A percentile compares a stretch with the other conserved stretches of the same genome.
These are phyloP conservation scores for Clavulina sp. DNA, from an alignment of 768 basidiomycete species.

Conservation along the genomic window DNA sequence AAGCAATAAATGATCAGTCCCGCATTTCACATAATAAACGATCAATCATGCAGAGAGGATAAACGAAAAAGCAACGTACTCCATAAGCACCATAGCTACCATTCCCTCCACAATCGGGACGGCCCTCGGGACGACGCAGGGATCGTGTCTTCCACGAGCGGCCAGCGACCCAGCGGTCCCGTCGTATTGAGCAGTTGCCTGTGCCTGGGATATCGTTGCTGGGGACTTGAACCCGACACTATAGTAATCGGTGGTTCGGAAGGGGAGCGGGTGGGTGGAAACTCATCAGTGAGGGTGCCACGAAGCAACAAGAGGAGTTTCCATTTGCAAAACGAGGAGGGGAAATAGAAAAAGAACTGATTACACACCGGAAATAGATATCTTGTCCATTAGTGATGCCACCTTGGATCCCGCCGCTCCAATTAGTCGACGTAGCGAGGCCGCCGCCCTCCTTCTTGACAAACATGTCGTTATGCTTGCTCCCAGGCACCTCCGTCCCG, in stretches of 20 bases:
- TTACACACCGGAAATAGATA: conserved; percentile 80
- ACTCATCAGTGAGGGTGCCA: too few species aligned
- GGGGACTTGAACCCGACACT: conserved; percentile 97
- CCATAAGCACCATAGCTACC: conserved; percentile 92
- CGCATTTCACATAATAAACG: not conserved
- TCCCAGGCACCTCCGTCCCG: conserved; percentile 85
- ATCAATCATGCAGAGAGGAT: not conserved
- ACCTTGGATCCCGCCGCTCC: conserved; percentile 95
- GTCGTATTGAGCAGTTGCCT: conserved; percentile 83
- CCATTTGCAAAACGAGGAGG: too few species aligned
- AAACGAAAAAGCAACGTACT: conserved; percentile 22
- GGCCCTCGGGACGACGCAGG: conserved; percentile 91
- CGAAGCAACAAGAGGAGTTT: too few species aligned
- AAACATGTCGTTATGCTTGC: conserved; percentile 86
- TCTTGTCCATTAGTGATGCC: conserved; percentile 96
- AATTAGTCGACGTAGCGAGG: conserved; percentile 77
- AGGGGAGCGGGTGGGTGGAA: not conserved
- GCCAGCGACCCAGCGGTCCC: conserved; percentile 78
- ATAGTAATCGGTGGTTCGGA: not conserved
- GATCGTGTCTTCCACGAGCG: conserved; percentile 87
- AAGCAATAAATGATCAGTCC: not conserved
- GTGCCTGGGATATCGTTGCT: conserved; percentile 88
- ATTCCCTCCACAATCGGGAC: conserved; percentile 98
- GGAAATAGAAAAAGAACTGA: conserved; percentile 2
- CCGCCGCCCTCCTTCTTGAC: conserved; percentile 37